phyloP scores from a whole-genome alignment of 2,329 filamentous ascomycete species.

The Myriosclerotinia curreyana region DNA sequence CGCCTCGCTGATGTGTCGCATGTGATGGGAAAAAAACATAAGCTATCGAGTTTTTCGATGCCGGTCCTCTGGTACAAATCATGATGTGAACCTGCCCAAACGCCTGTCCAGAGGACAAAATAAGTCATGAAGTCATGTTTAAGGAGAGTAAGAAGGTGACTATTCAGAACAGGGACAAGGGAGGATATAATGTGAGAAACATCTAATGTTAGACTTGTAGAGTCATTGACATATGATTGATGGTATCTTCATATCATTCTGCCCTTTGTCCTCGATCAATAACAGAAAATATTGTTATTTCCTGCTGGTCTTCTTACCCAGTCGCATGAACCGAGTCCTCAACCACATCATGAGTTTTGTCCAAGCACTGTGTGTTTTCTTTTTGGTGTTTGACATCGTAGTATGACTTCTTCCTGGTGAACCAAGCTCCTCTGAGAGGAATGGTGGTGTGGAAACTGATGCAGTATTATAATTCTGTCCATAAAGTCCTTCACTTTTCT shows the following conservation, averaged over 20 bases:
- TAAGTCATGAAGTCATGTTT: slow-evolving; percentile 10
- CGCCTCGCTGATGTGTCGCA: slow-evolving; percentile 23
- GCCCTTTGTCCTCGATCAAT: not conserved
- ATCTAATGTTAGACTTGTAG: not conserved
- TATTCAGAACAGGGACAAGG: not conserved
- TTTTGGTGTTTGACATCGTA: slow-evolving; percentile 43
- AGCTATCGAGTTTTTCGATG: slow-evolving; percentile 19
- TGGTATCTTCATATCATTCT: not conserved
- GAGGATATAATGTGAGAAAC: not conserved
- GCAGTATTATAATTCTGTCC: slow-evolving; percentile 30
- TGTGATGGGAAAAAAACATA: slow-evolving; percentile 20
- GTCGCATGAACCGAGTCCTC: slow-evolving; percentile 53
- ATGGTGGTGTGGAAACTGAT: slow-evolving; percentile 10
- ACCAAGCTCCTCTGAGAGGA: slow-evolving; percentile 16
- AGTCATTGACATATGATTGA: not conserved
- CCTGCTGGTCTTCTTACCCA: slow-evolving; percentile 33
- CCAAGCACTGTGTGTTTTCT: slow-evolving; percentile 60
- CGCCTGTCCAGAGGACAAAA: slow-evolving; percentile 19
- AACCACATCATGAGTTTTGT: slow-evolving; percentile 63
- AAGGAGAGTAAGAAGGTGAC: slow-evolving; percentile 15
- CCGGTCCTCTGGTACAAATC: slow-evolving; percentile 22
- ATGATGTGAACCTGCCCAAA: slow-evolving; percentile 14
- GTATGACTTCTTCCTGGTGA: slow-evolving; percentile 12
- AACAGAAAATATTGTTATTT: not conserved
- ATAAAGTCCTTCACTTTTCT: slow-evolving; percentile 26